Conservation (phyloP, 257 asterid species). For the Solanum gracilifrons region DNA sequence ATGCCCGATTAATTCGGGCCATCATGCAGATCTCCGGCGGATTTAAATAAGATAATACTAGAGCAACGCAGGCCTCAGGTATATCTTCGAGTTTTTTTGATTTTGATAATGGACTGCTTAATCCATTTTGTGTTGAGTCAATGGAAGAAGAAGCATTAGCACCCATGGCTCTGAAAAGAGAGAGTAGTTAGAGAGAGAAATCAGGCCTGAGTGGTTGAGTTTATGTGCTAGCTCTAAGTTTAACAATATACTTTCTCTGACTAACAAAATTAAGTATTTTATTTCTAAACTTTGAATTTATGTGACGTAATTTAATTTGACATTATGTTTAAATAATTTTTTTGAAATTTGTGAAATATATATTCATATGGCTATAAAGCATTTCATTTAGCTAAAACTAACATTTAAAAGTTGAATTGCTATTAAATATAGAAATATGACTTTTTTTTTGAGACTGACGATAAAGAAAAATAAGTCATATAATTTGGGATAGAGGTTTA, state of each 20-base stretch:
- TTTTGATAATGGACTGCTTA: neutral
- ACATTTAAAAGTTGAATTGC: no score
- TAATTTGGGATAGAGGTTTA: neutral
- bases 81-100: constrained; percentile 54
- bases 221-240: neutral
- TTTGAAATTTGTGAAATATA: no score
- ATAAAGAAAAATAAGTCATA: no score
- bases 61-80: constrained; percentile 75
- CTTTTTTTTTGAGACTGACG: neutral
- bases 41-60: constrained; percentile 52
- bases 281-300: no score
- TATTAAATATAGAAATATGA: no score
- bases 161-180: constrained; percentile 31
- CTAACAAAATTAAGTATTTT: neutral
- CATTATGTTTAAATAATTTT: accelerated
- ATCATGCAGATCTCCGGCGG: constrained; percentile 75
- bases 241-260: neutral
- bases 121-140: constrained; percentile 2
- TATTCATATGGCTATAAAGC: no score
- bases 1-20: constrained; percentile 57
- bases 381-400: no score
- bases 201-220: neutral
- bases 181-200: neutral
- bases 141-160: constrained; percentile 39
- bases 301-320: no score